Evolutionary conservation across 2,329 filamentous ascomycete species (phyloP).

Genomic region (Pseudofabraea citricarpa): DNA sequence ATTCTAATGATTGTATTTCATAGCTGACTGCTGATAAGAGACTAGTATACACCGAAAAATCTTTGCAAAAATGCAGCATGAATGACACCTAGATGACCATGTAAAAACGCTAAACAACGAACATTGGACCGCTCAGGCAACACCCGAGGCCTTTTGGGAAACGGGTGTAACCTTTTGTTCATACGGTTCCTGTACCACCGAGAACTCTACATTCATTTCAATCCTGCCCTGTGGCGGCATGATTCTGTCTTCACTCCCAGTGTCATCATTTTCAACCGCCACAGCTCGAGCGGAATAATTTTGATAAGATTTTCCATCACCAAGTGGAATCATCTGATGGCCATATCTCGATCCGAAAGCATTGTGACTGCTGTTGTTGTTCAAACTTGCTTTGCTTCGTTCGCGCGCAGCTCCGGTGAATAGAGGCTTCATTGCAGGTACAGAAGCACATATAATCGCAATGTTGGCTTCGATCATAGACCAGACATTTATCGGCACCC

Average conservation of each 20-base stretch:
- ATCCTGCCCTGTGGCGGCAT: background rate
- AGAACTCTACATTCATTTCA: background rate
- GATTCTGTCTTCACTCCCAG: background rate
- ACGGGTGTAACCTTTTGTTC: no score
- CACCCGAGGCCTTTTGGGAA: no score
- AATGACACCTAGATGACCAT: no score
- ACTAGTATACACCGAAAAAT: no score
- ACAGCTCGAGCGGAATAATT: no score
- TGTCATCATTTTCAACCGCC: no score
- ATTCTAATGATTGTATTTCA: no score
- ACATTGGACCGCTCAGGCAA: no score
- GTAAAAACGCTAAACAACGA: no score
- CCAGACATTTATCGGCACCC: conserved; percentile 25
- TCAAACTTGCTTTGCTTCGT: background rate
- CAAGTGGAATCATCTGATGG: background rate
- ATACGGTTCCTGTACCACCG: background rate
- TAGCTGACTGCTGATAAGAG: no score
- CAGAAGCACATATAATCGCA: conserved; percentile 26
- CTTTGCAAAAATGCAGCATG: no score
- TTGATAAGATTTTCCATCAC: no score
- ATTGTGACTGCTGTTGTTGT: background rate
- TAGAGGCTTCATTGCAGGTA: conserved; percentile 8
- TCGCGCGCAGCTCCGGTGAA: background rate
- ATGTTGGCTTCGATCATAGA: conserved; percentile 28
- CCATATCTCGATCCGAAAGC: background rate